These are phyloP conservation scores for Colletotrichum sp. DNA, from an alignment of 2,329 filamentous ascomycete species.

Conservation along the genomic window DNA sequence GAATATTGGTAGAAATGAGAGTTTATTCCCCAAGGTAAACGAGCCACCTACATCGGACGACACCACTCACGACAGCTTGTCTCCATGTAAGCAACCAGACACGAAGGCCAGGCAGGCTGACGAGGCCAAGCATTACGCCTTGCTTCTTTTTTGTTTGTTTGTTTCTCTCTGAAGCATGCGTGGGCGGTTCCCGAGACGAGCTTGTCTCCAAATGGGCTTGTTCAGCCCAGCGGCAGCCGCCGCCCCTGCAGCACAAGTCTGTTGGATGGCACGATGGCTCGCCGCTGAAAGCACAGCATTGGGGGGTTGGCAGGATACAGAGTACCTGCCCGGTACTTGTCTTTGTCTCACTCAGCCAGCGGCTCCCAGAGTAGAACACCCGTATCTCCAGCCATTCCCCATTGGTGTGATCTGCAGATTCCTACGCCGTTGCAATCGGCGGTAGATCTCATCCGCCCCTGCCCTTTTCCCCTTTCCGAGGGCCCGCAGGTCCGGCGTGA, in stretches of 20 bases:
- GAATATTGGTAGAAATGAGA: background rate
- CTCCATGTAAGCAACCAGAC: background rate
- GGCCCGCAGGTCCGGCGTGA: constrained; percentile 3
- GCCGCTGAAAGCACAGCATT: background rate
- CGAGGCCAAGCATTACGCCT: background rate
- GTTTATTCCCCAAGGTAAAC: background rate
- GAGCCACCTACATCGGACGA: background rate
- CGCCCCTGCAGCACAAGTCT: constrained; percentile 11
- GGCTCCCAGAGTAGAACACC: background rate
- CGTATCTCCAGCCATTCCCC: background rate
- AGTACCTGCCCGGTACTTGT: background rate
- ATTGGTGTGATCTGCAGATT: background rate
- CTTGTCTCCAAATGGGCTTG: background rate
- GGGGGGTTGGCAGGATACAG: background rate
- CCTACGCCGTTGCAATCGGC: constrained; percentile 9
- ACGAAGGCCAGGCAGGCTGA: background rate
- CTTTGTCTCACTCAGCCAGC: background rate
- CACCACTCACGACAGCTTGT: background rate
- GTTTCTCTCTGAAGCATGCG: background rate
- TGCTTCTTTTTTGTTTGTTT: background rate
- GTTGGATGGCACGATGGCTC: constrained; percentile 6
- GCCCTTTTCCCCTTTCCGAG: background rate
- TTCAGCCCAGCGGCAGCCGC: constrained; percentile 11
- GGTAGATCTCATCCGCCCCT: constrained; percentile 4
- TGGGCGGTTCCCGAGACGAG: constrained; percentile 9